Conservation (phyloP, 2,329 filamentous ascomycete species). For the Claviceps pazoutovae region DNA sequence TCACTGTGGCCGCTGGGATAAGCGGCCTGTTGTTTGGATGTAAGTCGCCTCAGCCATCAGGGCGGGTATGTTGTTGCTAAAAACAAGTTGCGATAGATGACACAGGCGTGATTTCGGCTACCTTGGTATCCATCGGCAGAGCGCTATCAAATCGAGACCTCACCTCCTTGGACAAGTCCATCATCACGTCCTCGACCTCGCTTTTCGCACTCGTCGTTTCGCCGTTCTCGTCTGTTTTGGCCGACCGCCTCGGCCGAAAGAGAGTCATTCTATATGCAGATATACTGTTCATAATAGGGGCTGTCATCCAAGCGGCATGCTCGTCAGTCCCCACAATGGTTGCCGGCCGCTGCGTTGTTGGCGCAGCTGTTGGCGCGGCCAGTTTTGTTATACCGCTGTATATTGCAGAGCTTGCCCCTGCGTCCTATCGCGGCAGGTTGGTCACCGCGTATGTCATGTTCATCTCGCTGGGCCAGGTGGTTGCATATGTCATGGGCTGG, state of each 20-base stretch:
- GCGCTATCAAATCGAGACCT: constrained; percentile 43
- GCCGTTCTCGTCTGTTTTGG: constrained; percentile 49
- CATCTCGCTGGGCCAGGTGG: constrained; percentile 76
- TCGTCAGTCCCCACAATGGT: constrained; percentile 50
- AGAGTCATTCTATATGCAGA: constrained; percentile 51
- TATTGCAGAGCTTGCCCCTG: constrained; percentile 74
- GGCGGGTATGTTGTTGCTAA: constrained; percentile 4
- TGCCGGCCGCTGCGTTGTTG: constrained; percentile 52
- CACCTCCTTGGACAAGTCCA: constrained; percentile 51
- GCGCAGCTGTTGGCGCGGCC: constrained; percentile 58
- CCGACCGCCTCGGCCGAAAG: constrained; percentile 47
- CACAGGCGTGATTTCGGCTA: constrained; percentile 55
- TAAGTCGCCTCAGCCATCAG: constrained; percentile 20
- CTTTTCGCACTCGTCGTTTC: constrained; percentile 51
- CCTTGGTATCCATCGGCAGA: constrained; percentile 47
- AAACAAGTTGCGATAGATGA: constrained; percentile 33
- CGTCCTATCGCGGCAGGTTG: constrained; percentile 59
- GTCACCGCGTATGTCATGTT: constrained; percentile 74
- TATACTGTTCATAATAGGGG: constrained; percentile 53
- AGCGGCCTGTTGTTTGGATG: constrained; percentile 56
- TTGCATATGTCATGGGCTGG: constrained; percentile 80
- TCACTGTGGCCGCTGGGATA: constrained; percentile 52
- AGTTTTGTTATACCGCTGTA: constrained; percentile 79
- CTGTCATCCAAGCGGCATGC: constrained; percentile 48
- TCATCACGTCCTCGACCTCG: constrained; percentile 57